phyloP scores from a whole-genome alignment of 139 green algal genomes.

The Tetraselmis chui region DNA sequence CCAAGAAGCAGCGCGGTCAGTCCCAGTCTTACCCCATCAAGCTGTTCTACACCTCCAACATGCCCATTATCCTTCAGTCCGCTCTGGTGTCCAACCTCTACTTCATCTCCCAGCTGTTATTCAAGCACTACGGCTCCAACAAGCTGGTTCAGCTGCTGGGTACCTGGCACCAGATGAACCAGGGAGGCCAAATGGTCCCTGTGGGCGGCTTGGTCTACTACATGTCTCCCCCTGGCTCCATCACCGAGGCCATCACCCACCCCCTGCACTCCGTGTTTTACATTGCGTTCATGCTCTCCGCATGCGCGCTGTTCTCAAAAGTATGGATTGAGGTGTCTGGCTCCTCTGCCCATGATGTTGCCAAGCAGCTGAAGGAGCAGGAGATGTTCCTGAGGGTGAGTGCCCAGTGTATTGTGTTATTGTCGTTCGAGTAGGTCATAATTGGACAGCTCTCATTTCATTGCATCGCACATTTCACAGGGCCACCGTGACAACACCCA shows the following conservation, averaged over 20 bases:
- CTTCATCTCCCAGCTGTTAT: slow-evolving; percentile 99
- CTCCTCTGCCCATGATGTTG: slow-evolving; percentile 86
- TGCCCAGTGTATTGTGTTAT: too few species aligned
- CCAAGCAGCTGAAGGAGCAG: slow-evolving; percentile 96
- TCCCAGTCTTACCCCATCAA: slow-evolving; percentile 97
- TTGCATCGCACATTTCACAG: slow-evolving; percentile 15
- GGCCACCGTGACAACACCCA: slow-evolving; percentile 59
- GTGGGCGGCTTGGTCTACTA: slow-evolving; percentile 98
- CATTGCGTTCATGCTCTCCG: slow-evolving; percentile 93
- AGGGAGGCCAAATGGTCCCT: slow-evolving; percentile 60
- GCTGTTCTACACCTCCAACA: slow-evolving; percentile 99
- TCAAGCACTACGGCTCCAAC: slow-evolving; percentile 89
- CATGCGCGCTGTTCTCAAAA: slow-evolving; percentile 99
- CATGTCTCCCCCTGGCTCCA: slow-evolving; percentile 81
- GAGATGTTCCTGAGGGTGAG: slow-evolving; percentile 79
- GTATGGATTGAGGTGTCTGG: slow-evolving; percentile 99
- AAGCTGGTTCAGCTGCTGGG: slow-evolving; percentile 86
- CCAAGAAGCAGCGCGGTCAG: slow-evolving; percentile 81
- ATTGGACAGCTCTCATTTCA: neutral
- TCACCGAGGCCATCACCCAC: slow-evolving; percentile 82
- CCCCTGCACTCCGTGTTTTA: slow-evolving; percentile 97
- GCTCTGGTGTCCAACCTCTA: slow-evolving; percentile 99
- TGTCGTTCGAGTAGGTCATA: too few species aligned
- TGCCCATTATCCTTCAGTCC: slow-evolving; percentile 99
- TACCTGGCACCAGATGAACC: slow-evolving; percentile 73